A percentile compares a stretch with the other conserved stretches of the same genome.
phyloP scores from a whole-genome alignment of 495 filamentous ascomycete species.

The Penicillium robsamsonii region DNA sequence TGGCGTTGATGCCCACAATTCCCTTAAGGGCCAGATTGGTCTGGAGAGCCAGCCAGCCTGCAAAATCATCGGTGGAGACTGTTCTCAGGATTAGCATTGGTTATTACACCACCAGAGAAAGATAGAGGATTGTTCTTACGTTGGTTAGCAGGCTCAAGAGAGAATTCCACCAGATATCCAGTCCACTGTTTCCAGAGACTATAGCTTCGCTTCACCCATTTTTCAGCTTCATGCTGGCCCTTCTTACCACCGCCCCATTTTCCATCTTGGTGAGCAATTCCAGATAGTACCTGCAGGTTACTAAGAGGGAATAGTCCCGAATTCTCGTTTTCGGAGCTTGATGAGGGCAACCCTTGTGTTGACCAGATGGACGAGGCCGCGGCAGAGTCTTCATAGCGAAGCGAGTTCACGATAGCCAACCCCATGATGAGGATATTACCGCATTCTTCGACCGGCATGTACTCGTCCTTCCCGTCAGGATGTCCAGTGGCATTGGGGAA shows the following conservation, averaged over 20 bases:
- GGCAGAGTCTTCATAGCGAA: constrained; percentile 64
- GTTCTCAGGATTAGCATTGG: constrained; percentile 3
- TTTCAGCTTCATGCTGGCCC: constrained; percentile 50
- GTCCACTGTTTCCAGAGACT: constrained; percentile 91
- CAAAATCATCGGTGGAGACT: constrained; percentile 92
- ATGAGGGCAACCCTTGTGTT: constrained; percentile 26
- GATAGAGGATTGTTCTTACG: constrained; percentile 38
- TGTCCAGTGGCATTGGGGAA: constrained; percentile 95
- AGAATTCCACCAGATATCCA: constrained; percentile 82
- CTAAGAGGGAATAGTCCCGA: constrained; percentile 41
- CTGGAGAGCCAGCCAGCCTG: constrained; percentile 87
- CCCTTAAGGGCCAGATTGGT: constrained; percentile 93
- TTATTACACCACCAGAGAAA: background rate
- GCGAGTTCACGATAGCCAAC: constrained; percentile 76
- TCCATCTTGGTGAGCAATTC: constrained; percentile 48
- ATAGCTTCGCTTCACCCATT: constrained; percentile 67
- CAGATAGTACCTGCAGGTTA: constrained; percentile 41
- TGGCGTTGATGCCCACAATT: constrained; percentile 91
- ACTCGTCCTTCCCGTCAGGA: constrained; percentile 81
- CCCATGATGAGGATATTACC: constrained; percentile 97
- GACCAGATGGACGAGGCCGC: constrained; percentile 54
- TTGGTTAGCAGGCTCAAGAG: constrained; percentile 81
- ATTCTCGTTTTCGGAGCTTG: constrained; percentile 19
- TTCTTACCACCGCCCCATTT: constrained; percentile 50
- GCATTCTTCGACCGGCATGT: constrained; percentile 97